Percentiles rank a stretch among this genome's conserved stretches.
Evolutionary conservation across 306 rosid species (phyloP).

Genomic region (Elaeagnus macrophylla): DNA sequence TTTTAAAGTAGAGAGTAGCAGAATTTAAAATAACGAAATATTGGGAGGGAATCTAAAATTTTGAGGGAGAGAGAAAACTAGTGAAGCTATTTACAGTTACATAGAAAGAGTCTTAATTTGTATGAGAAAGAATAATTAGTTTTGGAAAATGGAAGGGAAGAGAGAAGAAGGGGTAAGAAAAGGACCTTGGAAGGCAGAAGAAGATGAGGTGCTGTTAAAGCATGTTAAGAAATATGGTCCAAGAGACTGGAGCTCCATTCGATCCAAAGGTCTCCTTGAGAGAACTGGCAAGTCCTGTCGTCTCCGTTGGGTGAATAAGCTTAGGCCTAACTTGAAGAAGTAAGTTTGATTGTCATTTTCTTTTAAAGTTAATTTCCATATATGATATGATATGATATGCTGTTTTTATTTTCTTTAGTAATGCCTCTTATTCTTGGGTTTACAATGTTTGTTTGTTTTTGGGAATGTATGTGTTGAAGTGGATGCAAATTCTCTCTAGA

Average conservation of each 20-base stretch:
- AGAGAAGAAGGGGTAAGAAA: slow-evolving; percentile 48
- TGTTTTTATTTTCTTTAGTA: no score
- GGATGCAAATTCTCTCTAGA: slow-evolving; percentile 84
- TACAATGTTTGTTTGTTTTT: neutral
- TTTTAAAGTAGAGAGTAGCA: neutral
- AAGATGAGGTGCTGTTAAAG: slow-evolving; percentile 55
- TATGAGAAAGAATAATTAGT: neutral
- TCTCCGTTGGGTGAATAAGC: slow-evolving; percentile 96
- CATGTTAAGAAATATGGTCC: slow-evolving; percentile 76
- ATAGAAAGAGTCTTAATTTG: neutral
- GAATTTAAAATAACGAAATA: neutral
- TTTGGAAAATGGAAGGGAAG: slow-evolving; percentile 39
- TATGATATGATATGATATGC: neutral
- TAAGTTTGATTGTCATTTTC: slow-evolving; percentile 14
- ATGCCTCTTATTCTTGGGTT: neutral
- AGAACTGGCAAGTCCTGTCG: slow-evolving; percentile 92
- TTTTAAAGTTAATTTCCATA: no score
- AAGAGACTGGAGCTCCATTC: slow-evolving; percentile 98
- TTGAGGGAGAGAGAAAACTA: neutral
- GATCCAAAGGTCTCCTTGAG: slow-evolving; percentile 89
- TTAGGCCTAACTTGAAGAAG: slow-evolving; percentile 83
- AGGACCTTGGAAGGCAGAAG: slow-evolving; percentile 82
- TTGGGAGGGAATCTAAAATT: neutral
- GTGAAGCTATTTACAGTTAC: neutral
- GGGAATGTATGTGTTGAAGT: slow-evolving; percentile 15